Evolutionary conservation across 441 rosid species (phyloP).

Genomic region (Isatis lusitanica): DNA sequence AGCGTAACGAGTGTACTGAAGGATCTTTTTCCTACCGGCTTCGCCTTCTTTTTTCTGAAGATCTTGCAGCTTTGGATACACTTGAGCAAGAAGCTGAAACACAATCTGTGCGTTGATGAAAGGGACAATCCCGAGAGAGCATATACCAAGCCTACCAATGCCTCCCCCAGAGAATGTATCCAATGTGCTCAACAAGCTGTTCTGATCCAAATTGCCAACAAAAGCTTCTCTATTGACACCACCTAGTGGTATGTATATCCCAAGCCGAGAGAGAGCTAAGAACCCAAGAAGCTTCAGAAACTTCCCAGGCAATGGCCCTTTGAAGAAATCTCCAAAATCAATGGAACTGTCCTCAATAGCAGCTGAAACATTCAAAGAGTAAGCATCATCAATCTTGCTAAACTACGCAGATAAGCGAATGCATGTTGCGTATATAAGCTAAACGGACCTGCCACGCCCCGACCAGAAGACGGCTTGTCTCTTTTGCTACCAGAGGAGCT

Average conservation of each 20-base stretch:
- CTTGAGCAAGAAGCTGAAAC: conserved; percentile 96
- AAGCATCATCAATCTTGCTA: conserved; percentile 23
- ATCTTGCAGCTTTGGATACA: conserved; percentile 96
- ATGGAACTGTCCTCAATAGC: conserved; percentile 98
- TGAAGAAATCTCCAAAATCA: conserved; percentile 95
- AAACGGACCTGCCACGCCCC: conserved; percentile 81
- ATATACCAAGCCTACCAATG: conserved; percentile 94
- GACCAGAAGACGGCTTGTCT: conserved; percentile 64
- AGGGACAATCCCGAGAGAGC: conserved; percentile 97
- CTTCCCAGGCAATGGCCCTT: conserved; percentile 91
- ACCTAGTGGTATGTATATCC: conserved; percentile 90
- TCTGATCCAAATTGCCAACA: conserved; percentile 89
- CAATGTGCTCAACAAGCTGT: conserved; percentile 84
- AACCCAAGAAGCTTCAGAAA: conserved; percentile 84
- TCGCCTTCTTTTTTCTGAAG: conserved; percentile 99
- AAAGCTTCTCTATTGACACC: conserved; percentile 93
- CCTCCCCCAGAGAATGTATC: conserved; percentile 99
- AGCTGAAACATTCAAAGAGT: conserved; percentile 51
- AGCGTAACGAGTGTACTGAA: conserved; percentile 89
- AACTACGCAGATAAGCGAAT: background rate
- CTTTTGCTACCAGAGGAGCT: conserved; percentile 65
- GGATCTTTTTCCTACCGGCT: conserved; percentile 95
- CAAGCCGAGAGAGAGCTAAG: conserved; percentile 88
- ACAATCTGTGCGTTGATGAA: conserved; percentile 96
- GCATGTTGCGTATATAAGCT: background rate